Conservation (phyloP, 1,284 basidiomycete genomes). For the Irpex sp. region DNA sequence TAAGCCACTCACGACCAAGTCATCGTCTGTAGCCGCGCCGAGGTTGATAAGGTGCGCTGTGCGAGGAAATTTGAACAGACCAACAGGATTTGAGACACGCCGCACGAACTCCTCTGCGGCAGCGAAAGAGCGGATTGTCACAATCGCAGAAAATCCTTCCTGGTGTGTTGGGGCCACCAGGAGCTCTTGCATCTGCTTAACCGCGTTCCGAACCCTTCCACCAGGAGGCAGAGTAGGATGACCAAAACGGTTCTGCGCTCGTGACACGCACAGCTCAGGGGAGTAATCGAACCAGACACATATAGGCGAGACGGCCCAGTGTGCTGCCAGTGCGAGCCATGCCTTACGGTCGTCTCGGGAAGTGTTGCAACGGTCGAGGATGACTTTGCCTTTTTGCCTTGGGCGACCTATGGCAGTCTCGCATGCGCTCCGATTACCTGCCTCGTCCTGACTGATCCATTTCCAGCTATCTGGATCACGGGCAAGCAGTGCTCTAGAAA, state of each 20-base stretch:
- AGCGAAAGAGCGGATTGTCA: slow-evolving; percentile 42
- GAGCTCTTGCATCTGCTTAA: slow-evolving; percentile 45
- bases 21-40: slow-evolving; percentile 50
- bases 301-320: slow-evolving; percentile 40
- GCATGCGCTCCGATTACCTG: slow-evolving; percentile 43
- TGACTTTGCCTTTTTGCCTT: slow-evolving; percentile 30
- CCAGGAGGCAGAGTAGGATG: slow-evolving; percentile 58
- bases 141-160: slow-evolving; percentile 49
- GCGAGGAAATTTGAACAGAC: slow-evolving; percentile 53
- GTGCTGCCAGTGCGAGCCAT: slow-evolving; percentile 48
- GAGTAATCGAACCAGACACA: slow-evolving; percentile 56
- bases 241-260: slow-evolving; percentile 48
- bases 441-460: slow-evolving; percentile 51
- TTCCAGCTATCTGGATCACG: slow-evolving; percentile 38
- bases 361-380: slow-evolving; percentile 55
- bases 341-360: slow-evolving; percentile 37
- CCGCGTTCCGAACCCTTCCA: slow-evolving; percentile 45
- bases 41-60: slow-evolving; percentile 54
- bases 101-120: slow-evolving; percentile 43
- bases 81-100: slow-evolving; percentile 38
- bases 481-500: slow-evolving; percentile 39
- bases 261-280: slow-evolving; percentile 40
- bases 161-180: slow-evolving; percentile 38
- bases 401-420: slow-evolving; percentile 41
- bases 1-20: slow-evolving; percentile 29